phyloP scores from a whole-genome alignment of 2,329 filamentous ascomycete genomes.

The Colletotrichum endophyticum region DNA sequence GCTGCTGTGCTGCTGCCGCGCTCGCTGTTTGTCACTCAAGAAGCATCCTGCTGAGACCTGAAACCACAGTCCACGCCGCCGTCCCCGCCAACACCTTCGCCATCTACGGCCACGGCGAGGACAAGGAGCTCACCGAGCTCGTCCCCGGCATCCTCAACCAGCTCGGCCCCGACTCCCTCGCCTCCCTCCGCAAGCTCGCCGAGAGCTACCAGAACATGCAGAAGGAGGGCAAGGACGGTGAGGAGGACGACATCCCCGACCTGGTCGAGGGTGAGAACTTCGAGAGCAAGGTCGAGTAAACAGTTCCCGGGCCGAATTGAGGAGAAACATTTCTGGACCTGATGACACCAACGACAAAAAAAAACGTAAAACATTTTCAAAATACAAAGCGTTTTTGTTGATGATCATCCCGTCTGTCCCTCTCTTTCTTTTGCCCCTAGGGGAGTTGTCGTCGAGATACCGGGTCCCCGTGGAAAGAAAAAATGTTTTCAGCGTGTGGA shows the following conservation, averaged over 20 bases:
- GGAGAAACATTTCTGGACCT: neutral
- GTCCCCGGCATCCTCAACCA: slow-evolving; percentile 99
- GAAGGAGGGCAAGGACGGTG: slow-evolving; percentile 84
- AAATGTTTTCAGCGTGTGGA: neutral
- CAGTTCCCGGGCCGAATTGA: neutral
- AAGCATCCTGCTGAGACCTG: neutral
- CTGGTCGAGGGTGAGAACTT: slow-evolving; percentile 98
- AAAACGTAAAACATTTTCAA: slow-evolving; percentile 21
- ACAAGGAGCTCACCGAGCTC: slow-evolving; percentile 99
- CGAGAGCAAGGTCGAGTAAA: slow-evolving; percentile 95
- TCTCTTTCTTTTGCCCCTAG: neutral
- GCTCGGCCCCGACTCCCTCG: slow-evolving; percentile 96
- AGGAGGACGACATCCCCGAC: slow-evolving; percentile 94
- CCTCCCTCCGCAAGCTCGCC: slow-evolving; percentile 95
- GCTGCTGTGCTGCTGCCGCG: neutral
- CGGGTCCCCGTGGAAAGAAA: neutral
- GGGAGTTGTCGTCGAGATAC: neutral
- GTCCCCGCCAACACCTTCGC: slow-evolving; percentile 99
- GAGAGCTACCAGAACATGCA: slow-evolving; percentile 99
- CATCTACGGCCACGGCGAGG: slow-evolving; percentile 98
- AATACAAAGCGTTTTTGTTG: neutral
- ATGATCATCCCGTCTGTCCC: neutral
- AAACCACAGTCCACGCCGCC: slow-evolving; percentile 84
- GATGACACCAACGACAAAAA: neutral
- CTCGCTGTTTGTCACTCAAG: neutral